Percentiles rank a stretch among this genome's conserved stretches.
Evolutionary conservation across 768 basidiomycete species (phyloP).

Genomic region (Guyanaporus albipodus): DNA sequence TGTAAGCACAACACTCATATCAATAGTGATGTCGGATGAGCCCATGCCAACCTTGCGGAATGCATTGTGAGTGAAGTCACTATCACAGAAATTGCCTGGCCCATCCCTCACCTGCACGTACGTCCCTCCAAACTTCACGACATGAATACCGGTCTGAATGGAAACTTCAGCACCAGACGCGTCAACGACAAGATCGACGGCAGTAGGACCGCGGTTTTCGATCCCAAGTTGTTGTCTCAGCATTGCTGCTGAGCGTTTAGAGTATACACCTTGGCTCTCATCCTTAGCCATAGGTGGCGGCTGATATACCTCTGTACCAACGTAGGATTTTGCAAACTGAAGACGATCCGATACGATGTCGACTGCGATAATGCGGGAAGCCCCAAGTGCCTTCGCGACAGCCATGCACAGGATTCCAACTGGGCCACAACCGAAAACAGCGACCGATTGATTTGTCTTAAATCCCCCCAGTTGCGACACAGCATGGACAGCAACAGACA

Average conservation of each 20-base stretch:
- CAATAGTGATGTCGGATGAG: slow-evolving; percentile 66
- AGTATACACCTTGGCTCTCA: slow-evolving; percentile 69
- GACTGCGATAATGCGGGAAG: slow-evolving; percentile 76
- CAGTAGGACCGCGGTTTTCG: slow-evolving; percentile 61
- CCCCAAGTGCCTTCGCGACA: slow-evolving; percentile 92
- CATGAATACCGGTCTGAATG: slow-evolving; percentile 77
- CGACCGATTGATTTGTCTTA: slow-evolving; percentile 69
- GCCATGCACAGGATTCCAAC: slow-evolving; percentile 90
- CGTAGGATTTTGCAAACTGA: slow-evolving; percentile 82
- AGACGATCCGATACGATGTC: slow-evolving; percentile 76
- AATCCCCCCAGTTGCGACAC: slow-evolving; percentile 74
- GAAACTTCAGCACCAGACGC: slow-evolving; percentile 92
- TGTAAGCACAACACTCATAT: slow-evolving; percentile 61
- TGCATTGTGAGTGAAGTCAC: slow-evolving; percentile 3
- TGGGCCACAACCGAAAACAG: slow-evolving; percentile 87
- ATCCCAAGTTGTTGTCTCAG: slow-evolving; percentile 67
- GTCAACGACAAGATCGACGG: slow-evolving; percentile 86
- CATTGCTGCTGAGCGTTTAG: slow-evolving; percentile 61
- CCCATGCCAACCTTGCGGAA: slow-evolving; percentile 78
- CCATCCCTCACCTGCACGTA: slow-evolving; percentile 52
- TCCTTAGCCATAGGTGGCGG: slow-evolving; percentile 58
- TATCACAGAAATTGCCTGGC: slow-evolving; percentile 2
- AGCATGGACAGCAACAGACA: slow-evolving; percentile 89
- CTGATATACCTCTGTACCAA: slow-evolving; percentile 71
- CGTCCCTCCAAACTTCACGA: slow-evolving; percentile 74